Conservation (phyloP, 1,284 basidiomycete species). For the Ustilago shanxiensis region DNA sequence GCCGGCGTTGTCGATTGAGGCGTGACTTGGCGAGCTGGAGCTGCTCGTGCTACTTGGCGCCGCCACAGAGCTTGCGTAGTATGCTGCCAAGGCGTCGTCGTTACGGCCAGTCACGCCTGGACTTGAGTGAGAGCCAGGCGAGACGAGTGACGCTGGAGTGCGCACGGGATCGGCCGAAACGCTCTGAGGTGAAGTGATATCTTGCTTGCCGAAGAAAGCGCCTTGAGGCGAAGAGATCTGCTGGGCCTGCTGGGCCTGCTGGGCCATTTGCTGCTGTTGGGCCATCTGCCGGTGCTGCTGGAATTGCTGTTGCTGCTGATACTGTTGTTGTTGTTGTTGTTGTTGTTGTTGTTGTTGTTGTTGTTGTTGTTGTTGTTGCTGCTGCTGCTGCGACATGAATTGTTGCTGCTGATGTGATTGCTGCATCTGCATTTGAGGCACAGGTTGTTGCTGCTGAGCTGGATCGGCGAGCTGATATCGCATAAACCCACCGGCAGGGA, state of each 20-base stretch:
- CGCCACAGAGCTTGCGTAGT: constrained; percentile 42
- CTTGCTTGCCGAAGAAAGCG: not conserved
- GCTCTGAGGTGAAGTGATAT: constrained; percentile 3
- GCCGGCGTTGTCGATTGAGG: constrained; percentile 24
- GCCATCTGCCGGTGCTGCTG: not conserved
- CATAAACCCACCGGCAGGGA: constrained; percentile 30
- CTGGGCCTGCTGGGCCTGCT: constrained; percentile 13
- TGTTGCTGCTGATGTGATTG: constrained; percentile 8
- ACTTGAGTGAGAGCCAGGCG: constrained; percentile 23
- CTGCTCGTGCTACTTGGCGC: constrained; percentile 20
- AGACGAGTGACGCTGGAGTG: constrained; percentile 10
- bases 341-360: constrained; percentile 11
- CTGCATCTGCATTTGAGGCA: constrained; percentile 18
- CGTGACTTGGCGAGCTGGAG: constrained; percentile 22
- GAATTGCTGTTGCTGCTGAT: no score
- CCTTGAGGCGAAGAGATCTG: constrained; percentile 6
- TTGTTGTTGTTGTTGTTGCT: constrained; percentile 6
- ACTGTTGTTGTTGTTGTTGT: no score
- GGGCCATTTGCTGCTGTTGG: not conserved
- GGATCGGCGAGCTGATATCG: constrained; percentile 26
- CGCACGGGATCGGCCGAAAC: constrained; percentile 4
- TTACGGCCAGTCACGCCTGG: constrained; percentile 13
- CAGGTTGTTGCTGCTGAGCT: constrained; percentile 4
- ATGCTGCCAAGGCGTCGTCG: constrained; percentile 32
- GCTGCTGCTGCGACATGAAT: no score